These are phyloP conservation scores for Escallonia rubra DNA, from an alignment of 129 eudicot species.

Conservation along the genomic window DNA sequence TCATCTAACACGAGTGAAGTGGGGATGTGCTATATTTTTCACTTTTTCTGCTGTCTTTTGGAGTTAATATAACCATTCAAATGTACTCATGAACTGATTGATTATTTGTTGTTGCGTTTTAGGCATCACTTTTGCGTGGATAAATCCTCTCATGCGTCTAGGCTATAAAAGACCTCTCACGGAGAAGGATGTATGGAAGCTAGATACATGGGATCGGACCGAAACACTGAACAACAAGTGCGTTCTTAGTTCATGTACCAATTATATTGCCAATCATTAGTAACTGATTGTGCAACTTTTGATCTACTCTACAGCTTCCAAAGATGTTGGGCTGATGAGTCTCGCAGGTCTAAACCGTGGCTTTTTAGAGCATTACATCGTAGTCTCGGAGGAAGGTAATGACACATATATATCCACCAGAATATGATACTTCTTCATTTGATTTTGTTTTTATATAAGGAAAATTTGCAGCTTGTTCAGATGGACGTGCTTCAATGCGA, in stretches of 20 bases:
- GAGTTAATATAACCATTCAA: neutral
- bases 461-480: too few species aligned
- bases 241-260: constrained; percentile 18
- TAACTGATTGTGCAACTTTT: neutral
- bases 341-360: constrained; percentile 76
- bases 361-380: constrained; percentile 81
- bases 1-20: neutral
- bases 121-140: constrained; percentile 78
- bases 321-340: constrained; percentile 79
- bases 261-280: neutral
- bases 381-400: constrained; percentile 89
- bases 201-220: constrained; percentile 85
- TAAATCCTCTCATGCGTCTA: constrained; percentile 75
- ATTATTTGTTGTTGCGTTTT: neutral
- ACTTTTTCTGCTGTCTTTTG: neutral
- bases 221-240: constrained; percentile 67
- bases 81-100: neutral
- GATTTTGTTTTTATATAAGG: neutral
- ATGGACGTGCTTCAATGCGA: neutral
- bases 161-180: constrained; percentile 86
- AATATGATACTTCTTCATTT: constrained; percentile 4
- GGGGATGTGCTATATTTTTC: neutral
- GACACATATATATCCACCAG: neutral
- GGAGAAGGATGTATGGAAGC: constrained; percentile 87
- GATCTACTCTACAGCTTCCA: constrained; percentile 48